A percentile compares a stretch with the other conserved stretches of the same genome.
These are phyloP conservation scores for Carpinus fangiana DNA, from an alignment of 306 rosid genomes.

Conservation along the genomic window DNA sequence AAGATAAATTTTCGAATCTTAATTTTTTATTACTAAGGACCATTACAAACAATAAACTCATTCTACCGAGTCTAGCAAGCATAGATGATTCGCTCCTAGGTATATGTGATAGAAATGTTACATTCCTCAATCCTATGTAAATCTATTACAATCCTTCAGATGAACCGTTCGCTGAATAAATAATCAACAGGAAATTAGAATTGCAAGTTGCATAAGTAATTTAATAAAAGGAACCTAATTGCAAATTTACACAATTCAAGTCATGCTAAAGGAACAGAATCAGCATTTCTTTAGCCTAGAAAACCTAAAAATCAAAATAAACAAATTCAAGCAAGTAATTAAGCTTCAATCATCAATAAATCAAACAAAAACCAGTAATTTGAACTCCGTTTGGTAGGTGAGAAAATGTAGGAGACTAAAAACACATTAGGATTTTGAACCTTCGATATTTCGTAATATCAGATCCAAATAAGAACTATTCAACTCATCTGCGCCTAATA, in stretches of 20 bases:
- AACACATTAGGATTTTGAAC: background rate
- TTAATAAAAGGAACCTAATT: background rate
- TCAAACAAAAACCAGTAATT: background rate
- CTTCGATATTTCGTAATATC: background rate
- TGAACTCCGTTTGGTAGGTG: background rate
- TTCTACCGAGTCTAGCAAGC: background rate
- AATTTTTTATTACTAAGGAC: background rate
- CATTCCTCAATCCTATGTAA: background rate
- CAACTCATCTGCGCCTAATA: background rate
- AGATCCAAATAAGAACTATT: slow-evolving; percentile 24
- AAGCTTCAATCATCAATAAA: background rate
- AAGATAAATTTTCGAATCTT: background rate
- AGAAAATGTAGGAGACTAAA: slow-evolving; percentile 5
- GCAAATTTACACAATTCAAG: background rate
- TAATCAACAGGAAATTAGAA: background rate
- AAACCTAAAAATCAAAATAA: background rate
- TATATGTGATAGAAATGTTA: background rate
- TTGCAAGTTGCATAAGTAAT: background rate
- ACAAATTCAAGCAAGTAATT: slow-evolving; percentile 12
- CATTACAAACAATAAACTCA: background rate
- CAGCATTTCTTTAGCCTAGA: background rate
- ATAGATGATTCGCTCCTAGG: background rate
- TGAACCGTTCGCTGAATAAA: background rate
- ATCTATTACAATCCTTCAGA: background rate
- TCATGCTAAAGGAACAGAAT: slow-evolving; percentile 10